Conservation (phyloP, 73 alveolate species). For the Tetrahymena elliotti region DNA sequence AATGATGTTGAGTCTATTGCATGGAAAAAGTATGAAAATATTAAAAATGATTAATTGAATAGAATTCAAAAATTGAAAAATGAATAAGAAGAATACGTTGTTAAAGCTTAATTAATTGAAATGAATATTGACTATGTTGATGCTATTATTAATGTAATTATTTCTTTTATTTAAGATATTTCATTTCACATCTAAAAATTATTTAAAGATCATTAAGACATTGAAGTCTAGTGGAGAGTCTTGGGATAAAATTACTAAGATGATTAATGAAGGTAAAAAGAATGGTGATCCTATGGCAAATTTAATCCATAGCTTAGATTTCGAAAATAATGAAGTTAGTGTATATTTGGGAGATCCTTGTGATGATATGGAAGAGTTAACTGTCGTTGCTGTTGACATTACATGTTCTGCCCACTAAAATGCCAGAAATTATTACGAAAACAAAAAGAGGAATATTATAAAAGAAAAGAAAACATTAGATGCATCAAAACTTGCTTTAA, state of each 20-base stretch:
- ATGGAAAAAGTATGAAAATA: conserved; percentile 70
- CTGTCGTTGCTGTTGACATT: conserved; percentile 49
- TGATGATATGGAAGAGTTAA: conserved; percentile 14
- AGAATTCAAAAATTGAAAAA: conserved; percentile 59
- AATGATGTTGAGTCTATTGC: conserved; percentile 14
- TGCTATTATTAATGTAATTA: conserved; percentile 60
- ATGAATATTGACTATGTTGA: conserved; percentile 55
- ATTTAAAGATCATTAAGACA: neutral
- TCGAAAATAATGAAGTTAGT: conserved; percentile 51
- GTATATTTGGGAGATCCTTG: conserved; percentile 52
- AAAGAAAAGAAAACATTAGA: conserved; percentile 67
- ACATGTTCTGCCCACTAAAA: conserved; percentile 60
- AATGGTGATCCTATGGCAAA: conserved; percentile 79
- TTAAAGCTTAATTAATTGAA: conserved; percentile 68
- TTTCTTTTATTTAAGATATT: neutral
- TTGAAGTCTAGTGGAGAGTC: conserved; percentile 48
- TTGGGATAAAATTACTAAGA: conserved; percentile 73
- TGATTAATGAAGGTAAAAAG: conserved; percentile 75
- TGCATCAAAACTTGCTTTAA: conserved; percentile 61
- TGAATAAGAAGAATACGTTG: conserved; percentile 60
- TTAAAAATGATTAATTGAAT: conserved; percentile 66
- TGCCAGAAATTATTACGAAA: conserved; percentile 62
- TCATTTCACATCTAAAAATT: neutral
- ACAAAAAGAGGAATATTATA: conserved; percentile 51
- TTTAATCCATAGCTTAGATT: conserved; percentile 55